phyloP scores from a whole-genome alignment of 257 asterid species.

The Ballota nigra region DNA sequence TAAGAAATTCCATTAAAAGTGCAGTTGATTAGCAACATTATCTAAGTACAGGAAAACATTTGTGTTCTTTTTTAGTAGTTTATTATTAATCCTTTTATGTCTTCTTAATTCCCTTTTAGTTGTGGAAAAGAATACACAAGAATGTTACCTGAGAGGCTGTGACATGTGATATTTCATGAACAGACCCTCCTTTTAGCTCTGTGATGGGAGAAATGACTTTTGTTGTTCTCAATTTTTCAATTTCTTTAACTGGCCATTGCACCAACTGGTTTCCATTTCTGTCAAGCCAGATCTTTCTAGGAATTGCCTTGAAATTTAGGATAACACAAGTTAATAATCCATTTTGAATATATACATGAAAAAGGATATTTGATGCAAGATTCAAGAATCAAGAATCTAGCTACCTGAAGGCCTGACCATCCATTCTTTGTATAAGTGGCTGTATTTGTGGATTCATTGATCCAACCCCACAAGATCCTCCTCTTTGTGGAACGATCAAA shows the following conservation, averaged over 20 bases:
- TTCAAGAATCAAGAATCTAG: constrained; percentile 5
- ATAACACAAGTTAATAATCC: neutral
- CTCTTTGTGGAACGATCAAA: constrained; percentile 23
- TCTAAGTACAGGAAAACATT: neutral
- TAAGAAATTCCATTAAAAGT: neutral
- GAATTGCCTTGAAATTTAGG: constrained; percentile 15
- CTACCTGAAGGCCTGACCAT: constrained; percentile 24
- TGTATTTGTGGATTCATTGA: constrained; percentile 20
- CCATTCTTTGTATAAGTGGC: constrained; percentile 4
- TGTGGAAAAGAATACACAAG: neutral
- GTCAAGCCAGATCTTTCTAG: constrained; percentile 27
- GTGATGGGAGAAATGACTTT: constrained; percentile 1
- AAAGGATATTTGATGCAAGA: neutral
- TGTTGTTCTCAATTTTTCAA: constrained; percentile 18
- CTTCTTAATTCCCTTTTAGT: neutral
- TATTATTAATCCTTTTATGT: neutral
- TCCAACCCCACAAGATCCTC: constrained; percentile 32
- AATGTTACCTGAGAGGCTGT: constrained; percentile 23
- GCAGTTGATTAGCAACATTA: neutral
- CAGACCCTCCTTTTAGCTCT: constrained; percentile 19
- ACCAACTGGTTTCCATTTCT: constrained; percentile 19
- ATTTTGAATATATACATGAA: neutral
- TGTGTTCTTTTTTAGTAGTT: neutral
- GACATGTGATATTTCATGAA: constrained; percentile 22
- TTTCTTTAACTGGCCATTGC: constrained; percentile 31